Base-by-base conservation (phyloP, 2,329 filamentous ascomycete species). In the Diaporthe caulivora region DNA sequence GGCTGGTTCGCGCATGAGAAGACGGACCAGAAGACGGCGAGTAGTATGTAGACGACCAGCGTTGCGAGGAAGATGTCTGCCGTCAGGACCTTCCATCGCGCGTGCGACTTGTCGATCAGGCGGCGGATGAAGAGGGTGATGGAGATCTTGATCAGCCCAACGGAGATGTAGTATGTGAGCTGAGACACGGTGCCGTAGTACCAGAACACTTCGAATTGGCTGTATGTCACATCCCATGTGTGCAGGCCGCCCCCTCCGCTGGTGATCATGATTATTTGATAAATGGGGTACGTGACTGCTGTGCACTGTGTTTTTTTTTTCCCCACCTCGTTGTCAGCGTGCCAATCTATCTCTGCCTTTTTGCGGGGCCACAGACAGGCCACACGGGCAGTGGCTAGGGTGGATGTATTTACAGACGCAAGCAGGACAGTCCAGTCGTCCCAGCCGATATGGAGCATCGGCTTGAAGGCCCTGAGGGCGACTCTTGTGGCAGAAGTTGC, bases 11-110 rank as follows among this genome's bases (percentile, higher is more conserved):
- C 13, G 62, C 62, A 67, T 9, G 47, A 51, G 47, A 67, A 67
- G n/a, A 53, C 62, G 31, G 62, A 67, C 62, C 62, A 67, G 67
- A 80, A 78, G 2, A 80, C 55, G 0, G 80, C 76, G 15, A 75
- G 64, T 7, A 81, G 24, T 2, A 81, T 76, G 54, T 77, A 81
- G 18, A 70, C 57, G 24, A 78, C 67, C 10, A 81, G 73, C 2
- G 79, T 72, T 34, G 65, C 75, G 18, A 81, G 77, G 68, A 82
- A 81, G n/a, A 77, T 29, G 60, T 80, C 77, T 53, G 62, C 62
- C 49, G 80, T 77, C n/a, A 77, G 73, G 15, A 78, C 74, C 17
- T 74, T 76, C 81, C 81, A 82, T 17, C 57, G 60, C 31, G 62
- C 24, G 18, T 53, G 62, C 18, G 70, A 62, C n/a, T 57, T 62